Conservation (phyloP, 768 basidiomycete genomes). For the Tremella yokohamensis region DNA sequence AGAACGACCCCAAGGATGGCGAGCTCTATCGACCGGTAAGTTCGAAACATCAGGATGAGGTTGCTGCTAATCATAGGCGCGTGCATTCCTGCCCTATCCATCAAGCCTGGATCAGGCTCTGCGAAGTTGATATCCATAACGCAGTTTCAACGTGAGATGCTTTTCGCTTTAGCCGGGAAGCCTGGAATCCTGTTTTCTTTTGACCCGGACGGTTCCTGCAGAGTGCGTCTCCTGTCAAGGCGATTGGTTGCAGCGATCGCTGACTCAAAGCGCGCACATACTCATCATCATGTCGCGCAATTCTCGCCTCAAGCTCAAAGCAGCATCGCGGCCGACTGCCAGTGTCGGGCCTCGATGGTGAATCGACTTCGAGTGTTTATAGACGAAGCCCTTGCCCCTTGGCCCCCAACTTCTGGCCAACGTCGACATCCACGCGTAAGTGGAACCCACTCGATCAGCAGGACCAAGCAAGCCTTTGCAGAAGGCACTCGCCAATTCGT, state of each 20-base stretch:
- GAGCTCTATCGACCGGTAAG: constrained; percentile 29
- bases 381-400: background rate
- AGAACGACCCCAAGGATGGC: constrained; percentile 33
- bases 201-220: constrained; percentile 4
- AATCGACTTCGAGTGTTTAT: constrained; percentile 16
- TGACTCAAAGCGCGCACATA: constrained; percentile 12
- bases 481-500: constrained; percentile 22
- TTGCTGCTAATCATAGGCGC: too few species aligned
- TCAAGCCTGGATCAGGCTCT: too few species aligned
- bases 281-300: constrained; percentile 24
- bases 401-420: background rate
- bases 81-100: too few species aligned
- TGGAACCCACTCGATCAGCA: background rate
- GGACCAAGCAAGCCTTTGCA: constrained; percentile 34
- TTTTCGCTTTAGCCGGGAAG: constrained; percentile 34
- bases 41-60: background rate
- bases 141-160: constrained; percentile 36
- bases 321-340: constrained; percentile 12
- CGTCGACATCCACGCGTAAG: background rate
- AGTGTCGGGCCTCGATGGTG: constrained; percentile 11
- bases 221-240: constrained; percentile 10
- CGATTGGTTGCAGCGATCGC: background rate
- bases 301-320: constrained; percentile 16
- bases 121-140: constrained; percentile 23
- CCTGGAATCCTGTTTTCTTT: constrained; percentile 28